Base-by-base conservation (phyloP, 2,329 filamentous ascomycete species). In the Aspergillus fumigatiaffinis region DNA sequence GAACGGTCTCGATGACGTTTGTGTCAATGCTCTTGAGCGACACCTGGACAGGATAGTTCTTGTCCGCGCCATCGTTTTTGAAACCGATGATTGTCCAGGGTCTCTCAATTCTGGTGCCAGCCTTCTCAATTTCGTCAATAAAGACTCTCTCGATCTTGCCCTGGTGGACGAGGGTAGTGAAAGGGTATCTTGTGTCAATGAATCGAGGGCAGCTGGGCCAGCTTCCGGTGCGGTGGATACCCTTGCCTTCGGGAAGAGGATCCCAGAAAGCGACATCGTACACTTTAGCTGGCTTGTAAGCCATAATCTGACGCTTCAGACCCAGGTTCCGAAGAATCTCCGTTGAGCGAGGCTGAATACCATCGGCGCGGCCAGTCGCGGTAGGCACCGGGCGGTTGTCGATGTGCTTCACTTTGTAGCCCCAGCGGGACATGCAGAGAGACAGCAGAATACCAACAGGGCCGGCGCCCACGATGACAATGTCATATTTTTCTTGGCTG, bases 351-450 rank as follows among this genome's bases (percentile, higher is more conserved):
- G 92, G 92, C 77, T 96, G 92, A 57, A 97, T 95, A 60, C 91
- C 92, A 75, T 96, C 92, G 55, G 92, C 92, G 62, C 92, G 89
- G 53, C 92, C 92, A 21, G 91, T 96, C 2, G 85, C 79, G 12
- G 92, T 96, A 17, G 92, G 92, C 68, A 93, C 89, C 2, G 91
- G 81, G 58, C 92, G 84, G 76, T 95, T 96, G 77, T 96, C 92
- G 70, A 96, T 91, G 76, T 96, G 91, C 80, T 93, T 96, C 75
- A 97, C 91, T 73, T 86, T 91, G 81, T 96, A 97, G 21, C 92
- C 92, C 91, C 92, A 96, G 78, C 92, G 83, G 59, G 91, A 90
- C 60, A 97, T 83, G 71, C 90, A 93, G 29, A 92, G 92, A 8
- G 91, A 94, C 25, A 96, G 83, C 77, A 95, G 87, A 57, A 96